Conservation (phyloP, 257 asterid species). For the Penstemon davidsonii region DNA sequence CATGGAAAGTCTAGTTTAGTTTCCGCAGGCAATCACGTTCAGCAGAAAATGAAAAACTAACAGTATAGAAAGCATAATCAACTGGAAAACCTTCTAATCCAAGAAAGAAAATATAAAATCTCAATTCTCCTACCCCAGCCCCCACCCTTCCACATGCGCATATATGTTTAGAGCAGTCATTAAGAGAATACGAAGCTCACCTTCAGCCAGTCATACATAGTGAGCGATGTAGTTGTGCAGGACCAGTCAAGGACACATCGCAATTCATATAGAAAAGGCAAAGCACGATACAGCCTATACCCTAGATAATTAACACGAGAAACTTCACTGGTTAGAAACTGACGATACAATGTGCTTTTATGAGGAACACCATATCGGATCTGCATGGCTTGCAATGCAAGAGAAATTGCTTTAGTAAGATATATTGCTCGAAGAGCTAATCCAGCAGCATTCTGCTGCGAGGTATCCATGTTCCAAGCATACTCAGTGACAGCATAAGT, state of each 20-base stretch:
- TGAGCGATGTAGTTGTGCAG: conserved; percentile 86
- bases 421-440: conserved; percentile 89
- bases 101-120: too few species aligned
- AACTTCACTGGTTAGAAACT: conserved; percentile 91
- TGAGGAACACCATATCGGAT: conserved; percentile 93
- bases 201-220: conserved; percentile 99
- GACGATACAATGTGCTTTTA: conserved; percentile 92
- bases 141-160: too few species aligned
- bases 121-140: too few species aligned
- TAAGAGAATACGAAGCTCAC: conserved; percentile 37
- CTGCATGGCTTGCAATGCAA: conserved; percentile 92
- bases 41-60: too few species aligned
- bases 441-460: conserved; percentile 77
- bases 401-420: conserved; percentile 85
- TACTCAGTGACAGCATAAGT: conserved; percentile 77
- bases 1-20: too few species aligned
- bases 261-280: conserved; percentile 92
- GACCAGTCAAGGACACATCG: conserved; percentile 99
- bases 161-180: not conserved
- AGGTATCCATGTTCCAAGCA: conserved; percentile 82
- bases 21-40: too few species aligned
- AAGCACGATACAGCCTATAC: conserved; percentile 89
- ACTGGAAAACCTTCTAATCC: too few species aligned
- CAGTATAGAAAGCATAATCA: too few species aligned
- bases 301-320: conserved; percentile 85